phyloP scores from a whole-genome alignment of 1,139 yeast species.

The Kluyveromyces marxianus region DNA sequence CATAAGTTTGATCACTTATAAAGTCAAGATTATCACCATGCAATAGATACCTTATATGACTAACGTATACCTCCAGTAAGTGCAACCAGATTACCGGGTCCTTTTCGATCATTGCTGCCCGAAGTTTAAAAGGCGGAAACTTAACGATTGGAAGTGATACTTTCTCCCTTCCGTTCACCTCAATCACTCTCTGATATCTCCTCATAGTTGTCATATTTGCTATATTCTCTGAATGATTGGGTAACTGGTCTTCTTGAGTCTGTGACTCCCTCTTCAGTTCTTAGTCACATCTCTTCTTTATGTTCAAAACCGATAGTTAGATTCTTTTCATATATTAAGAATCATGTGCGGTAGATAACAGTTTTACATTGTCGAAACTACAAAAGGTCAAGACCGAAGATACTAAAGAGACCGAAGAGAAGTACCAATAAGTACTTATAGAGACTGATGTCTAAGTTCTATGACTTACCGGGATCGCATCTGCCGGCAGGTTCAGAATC shows the following conservation, averaged over 20 bases:
- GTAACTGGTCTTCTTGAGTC: too few relatives aligned
- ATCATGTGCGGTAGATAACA: too few relatives aligned
- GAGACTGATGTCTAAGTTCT: conserved; percentile 19
- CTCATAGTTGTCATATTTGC: background rate
- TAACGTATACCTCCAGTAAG: conserved; percentile 54
- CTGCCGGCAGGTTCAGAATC: conserved; percentile 20
- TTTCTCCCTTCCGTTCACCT: conserved; percentile 21
- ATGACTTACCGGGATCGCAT: conserved; percentile 31
- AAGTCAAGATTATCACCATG: conserved; percentile 26
- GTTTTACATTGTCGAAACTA: too few relatives aligned
- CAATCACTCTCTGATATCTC: conserved; percentile 8
- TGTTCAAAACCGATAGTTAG: too few relatives aligned
- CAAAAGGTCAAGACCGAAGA: background rate
- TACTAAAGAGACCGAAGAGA: too few relatives aligned
- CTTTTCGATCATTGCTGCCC: conserved; percentile 67
- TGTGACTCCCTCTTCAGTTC: too few relatives aligned
- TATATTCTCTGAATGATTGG: too few relatives aligned
- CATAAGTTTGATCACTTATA: conserved; percentile 46
- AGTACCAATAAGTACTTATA: too few relatives aligned
- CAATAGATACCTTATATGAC: conserved; percentile 41
- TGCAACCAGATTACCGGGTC: conserved; percentile 82
- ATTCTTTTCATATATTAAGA: too few relatives aligned
- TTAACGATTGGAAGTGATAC: conserved; percentile 49
- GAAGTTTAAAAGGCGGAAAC: conserved; percentile 63
- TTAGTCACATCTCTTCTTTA: too few relatives aligned